Percentiles rank a stretch among this genome's conserved stretches.
phyloP scores from a whole-genome alignment of 148 eudicot species.

The Bassia scoparia region DNA sequence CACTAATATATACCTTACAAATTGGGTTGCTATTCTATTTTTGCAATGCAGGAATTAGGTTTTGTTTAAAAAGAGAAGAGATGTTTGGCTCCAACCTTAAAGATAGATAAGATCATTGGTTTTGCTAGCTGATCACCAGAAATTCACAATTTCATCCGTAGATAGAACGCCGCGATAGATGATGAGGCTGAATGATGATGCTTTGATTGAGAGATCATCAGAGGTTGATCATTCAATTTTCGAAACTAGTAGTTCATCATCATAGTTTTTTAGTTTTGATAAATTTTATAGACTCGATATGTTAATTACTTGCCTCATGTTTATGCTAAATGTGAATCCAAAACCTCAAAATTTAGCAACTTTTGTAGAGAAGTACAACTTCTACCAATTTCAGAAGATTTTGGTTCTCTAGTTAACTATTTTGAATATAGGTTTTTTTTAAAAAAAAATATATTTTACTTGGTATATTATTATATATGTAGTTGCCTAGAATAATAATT shows the following conservation, averaged over 20 bases:
- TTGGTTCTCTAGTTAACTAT: neutral
- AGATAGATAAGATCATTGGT: neutral
- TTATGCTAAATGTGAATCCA: slow-evolving; percentile 22
- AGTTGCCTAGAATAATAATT: too few relatives aligned
- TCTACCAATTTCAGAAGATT: neutral
- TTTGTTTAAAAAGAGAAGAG: slow-evolving; percentile 1
- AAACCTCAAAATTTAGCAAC: neutral
- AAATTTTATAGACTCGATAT: slow-evolving; percentile 11
- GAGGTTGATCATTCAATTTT: slow-evolving; percentile 4
- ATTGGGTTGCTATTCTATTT: neutral
- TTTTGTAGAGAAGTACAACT: slow-evolving; percentile 3
- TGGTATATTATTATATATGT: neutral
- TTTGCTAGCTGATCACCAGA: slow-evolving; percentile 10
- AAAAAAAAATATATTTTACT: neutral
- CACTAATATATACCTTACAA: neutral
- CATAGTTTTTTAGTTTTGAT: slow-evolving; percentile 17
- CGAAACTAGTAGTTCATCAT: neutral
- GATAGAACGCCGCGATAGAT: slow-evolving; percentile 7
- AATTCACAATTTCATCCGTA: slow-evolving; percentile 3
- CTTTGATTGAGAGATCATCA: neutral
- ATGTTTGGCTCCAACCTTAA: neutral
- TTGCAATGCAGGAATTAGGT: slow-evolving; percentile 23
- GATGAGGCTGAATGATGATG: neutral
- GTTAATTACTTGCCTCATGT: neutral
- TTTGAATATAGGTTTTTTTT: slow-evolving; percentile 4